Percentiles rank a stretch among this genome's conserved stretches.
These are phyloP conservation scores for Aspergillaceae sp. DNA, from an alignment of 2,329 filamentous ascomycete species.

Conservation along the genomic window DNA sequence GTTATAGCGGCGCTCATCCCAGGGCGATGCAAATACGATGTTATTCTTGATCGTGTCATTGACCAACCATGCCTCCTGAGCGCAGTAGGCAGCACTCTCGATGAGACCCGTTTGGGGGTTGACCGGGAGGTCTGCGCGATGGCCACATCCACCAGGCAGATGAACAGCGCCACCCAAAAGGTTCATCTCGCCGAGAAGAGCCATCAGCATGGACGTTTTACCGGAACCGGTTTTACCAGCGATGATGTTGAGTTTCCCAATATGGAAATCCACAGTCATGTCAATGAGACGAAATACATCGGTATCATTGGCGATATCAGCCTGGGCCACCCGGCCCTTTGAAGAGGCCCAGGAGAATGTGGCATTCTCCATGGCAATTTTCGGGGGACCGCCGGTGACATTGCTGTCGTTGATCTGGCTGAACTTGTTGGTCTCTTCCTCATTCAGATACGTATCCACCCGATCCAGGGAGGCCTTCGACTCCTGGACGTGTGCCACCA, in stretches of 20 bases:
- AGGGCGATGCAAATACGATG: slow-evolving; percentile 78
- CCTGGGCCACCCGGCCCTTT: slow-evolving; percentile 40
- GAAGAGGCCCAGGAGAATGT: slow-evolving; percentile 81
- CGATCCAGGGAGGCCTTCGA: slow-evolving; percentile 94
- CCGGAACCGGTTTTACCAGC: slow-evolving; percentile 88
- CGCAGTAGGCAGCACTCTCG: slow-evolving; percentile 91
- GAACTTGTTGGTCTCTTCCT: slow-evolving; percentile 96
- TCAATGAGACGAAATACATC: slow-evolving; percentile 77
- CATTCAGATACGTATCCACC: slow-evolving; percentile 85
- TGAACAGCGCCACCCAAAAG: slow-evolving; percentile 69
- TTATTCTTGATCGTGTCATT: slow-evolving; percentile 95
- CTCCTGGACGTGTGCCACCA: slow-evolving; percentile 97
- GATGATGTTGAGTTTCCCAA: slow-evolving; percentile 85
- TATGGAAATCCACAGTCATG: slow-evolving; percentile 69
- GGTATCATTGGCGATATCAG: slow-evolving; percentile 54
- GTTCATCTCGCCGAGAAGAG: slow-evolving; percentile 92
- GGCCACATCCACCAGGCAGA: slow-evolving; percentile 71
- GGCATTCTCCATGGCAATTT: slow-evolving; percentile 76
- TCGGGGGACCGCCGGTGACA: slow-evolving; percentile 58
- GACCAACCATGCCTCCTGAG: slow-evolving; percentile 92
- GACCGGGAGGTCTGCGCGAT: slow-evolving; percentile 68
- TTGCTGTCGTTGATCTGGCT: slow-evolving; percentile 66
- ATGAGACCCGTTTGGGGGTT: slow-evolving; percentile 79
- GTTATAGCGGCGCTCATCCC: slow-evolving; percentile 72
- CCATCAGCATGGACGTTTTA: slow-evolving; percentile 94